Evolutionary conservation across 2,329 filamentous ascomycete species (phyloP).

Genomic region (Fusarium sp.): DNA sequence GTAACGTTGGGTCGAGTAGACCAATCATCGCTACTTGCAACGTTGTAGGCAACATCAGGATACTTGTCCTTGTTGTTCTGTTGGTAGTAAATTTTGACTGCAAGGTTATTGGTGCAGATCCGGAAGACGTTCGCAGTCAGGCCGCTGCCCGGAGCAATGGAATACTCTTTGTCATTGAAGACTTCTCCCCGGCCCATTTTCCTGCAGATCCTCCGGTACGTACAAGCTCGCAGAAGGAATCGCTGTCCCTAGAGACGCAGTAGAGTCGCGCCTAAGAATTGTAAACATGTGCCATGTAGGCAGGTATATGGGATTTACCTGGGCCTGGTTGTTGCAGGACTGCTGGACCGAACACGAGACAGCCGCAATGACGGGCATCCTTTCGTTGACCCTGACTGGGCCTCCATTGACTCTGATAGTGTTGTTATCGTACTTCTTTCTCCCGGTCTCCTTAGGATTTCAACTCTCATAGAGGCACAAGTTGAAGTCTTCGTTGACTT

Average conservation of each 20-base stretch:
- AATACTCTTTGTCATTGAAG: background rate
- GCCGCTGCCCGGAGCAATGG: background rate
- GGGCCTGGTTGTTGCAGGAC: background rate
- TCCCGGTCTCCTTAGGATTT: background rate
- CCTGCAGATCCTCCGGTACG: background rate
- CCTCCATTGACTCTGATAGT: background rate
- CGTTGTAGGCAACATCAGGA: background rate
- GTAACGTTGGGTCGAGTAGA: background rate
- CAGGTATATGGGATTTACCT: background rate
- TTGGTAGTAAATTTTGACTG: background rate
- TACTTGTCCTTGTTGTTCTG: background rate
- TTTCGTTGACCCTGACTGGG: background rate
- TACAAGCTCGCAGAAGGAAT: background rate
- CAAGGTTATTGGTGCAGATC: background rate
- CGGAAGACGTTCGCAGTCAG: background rate
- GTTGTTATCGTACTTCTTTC: background rate
- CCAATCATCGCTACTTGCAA: background rate
- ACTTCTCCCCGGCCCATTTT: background rate
- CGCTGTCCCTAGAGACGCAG: background rate
- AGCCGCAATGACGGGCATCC: background rate
- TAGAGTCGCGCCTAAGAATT: background rate
- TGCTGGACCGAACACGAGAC: background rate
- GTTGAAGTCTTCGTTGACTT: background rate
- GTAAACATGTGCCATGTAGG: background rate
- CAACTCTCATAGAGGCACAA: background rate